phyloP scores from a whole-genome alignment of 352 stramenopile species.

The Phytophthora hibernalis region DNA sequence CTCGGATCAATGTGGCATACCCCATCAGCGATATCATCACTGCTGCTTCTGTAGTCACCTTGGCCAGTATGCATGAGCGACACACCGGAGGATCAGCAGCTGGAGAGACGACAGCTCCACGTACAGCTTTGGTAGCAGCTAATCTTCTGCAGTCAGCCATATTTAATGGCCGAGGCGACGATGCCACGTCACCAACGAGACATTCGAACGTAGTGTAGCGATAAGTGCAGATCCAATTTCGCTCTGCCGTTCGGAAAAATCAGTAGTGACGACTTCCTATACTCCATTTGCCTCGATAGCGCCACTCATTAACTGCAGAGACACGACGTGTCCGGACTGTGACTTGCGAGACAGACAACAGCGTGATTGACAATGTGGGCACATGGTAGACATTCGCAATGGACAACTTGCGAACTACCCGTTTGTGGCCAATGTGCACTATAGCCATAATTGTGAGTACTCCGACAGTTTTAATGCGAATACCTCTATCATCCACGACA shows the following conservation, averaged over 20 bases:
- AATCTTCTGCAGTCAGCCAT: neutral
- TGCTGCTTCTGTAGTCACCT: neutral
- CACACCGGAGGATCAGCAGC: neutral
- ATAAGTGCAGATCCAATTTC: neutral
- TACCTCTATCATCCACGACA: neutral
- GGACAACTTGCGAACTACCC: neutral
- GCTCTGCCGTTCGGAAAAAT: neutral
- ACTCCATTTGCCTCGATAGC: neutral
- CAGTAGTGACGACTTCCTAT: neutral
- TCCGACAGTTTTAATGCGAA: neutral
- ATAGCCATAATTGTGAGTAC: neutral
- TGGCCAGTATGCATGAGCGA: neutral
- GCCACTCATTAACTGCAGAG: no score
- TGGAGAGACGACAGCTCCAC: neutral
- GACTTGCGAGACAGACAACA: neutral
- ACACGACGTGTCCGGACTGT: no score
- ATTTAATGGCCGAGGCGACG: neutral
- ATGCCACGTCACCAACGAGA: neutral
- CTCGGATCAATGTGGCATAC: neutral
- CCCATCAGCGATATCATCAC: neutral
- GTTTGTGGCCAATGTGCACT: neutral
- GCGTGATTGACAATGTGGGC: neutral
- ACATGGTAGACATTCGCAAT: neutral
- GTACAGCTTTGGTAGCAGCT: neutral
- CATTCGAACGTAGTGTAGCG: neutral